These are phyloP conservation scores for Globisporangium polare DNA, from an alignment of 352 stramenopile genomes.

Conservation along the genomic window DNA sequence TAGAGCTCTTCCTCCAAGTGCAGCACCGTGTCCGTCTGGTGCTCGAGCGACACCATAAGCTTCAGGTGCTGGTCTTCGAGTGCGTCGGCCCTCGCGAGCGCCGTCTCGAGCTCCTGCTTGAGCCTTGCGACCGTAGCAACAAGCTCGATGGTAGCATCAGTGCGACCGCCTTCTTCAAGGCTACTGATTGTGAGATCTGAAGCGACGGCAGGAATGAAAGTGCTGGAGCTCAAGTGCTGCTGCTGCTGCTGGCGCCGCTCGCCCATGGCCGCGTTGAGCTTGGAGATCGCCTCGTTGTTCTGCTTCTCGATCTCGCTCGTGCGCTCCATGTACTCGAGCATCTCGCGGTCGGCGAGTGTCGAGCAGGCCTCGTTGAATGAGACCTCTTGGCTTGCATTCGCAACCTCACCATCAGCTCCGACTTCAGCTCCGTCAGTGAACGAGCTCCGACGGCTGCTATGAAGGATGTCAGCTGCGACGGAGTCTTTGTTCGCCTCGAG, in stretches of 20 bases:
- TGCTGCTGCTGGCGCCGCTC: conserved; percentile 1
- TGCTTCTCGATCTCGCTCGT: conserved; percentile 19
- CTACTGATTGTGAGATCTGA: not conserved
- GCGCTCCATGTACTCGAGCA: conserved; percentile 15
- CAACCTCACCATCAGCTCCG: too few species aligned
- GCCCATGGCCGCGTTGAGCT: conserved; percentile 6
- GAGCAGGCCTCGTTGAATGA: not conserved
- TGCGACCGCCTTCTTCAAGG: not conserved
- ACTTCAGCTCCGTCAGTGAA: not conserved
- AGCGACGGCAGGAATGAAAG: not conserved
- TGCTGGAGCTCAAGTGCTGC: not conserved
- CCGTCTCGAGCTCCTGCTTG: conserved; percentile 9
- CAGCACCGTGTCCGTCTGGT: conserved; percentile 6
- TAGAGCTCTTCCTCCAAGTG: conserved; percentile 15
- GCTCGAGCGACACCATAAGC: conserved; percentile 15
- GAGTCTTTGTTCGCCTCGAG: conserved; percentile 11
- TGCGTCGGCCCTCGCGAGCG: conserved; percentile 4
- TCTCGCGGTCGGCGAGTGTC: conserved; percentile 4
- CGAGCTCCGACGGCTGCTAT: not conserved
- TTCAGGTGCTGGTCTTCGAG: conserved; percentile 21
- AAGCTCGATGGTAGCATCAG: too few species aligned
- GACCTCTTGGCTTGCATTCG: not conserved
- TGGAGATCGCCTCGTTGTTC: conserved; percentile 14
- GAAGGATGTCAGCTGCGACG: not conserved
- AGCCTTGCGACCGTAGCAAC: not conserved